These are phyloP conservation scores for Boletus sp. DNA, from an alignment of 1,284 basidiomycete genomes.

Conservation along the genomic window DNA sequence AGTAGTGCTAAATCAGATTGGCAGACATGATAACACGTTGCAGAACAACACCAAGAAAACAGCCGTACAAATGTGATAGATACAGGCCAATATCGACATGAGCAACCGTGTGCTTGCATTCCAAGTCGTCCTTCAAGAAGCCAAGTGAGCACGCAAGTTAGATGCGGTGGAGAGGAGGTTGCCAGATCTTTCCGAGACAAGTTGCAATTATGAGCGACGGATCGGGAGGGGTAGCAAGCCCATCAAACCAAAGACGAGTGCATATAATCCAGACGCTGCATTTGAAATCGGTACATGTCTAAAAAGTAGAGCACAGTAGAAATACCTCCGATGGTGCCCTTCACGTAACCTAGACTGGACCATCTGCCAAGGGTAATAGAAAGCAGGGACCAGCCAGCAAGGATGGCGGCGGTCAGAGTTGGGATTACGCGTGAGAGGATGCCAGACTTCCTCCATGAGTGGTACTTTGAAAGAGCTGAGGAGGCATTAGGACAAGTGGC, in stretches of 20 bases:
- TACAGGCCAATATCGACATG: conserved; percentile 9
- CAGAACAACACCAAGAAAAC: conserved; percentile 8
- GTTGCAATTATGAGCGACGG: conserved; percentile 30
- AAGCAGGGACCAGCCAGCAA: conserved; percentile 63
- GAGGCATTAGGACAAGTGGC: not conserved
- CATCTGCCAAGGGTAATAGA: conserved; percentile 59
- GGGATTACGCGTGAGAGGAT: conserved; percentile 57
- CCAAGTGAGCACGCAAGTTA: not conserved
- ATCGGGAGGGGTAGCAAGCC: conserved; percentile 64
- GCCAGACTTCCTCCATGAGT: conserved; percentile 58
- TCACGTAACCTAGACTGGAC: conserved; percentile 58
- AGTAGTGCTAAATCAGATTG: not conserved
- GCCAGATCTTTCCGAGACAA: not conserved
- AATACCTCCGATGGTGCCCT: conserved; percentile 61
- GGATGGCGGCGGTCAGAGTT: conserved; percentile 61
- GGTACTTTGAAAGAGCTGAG: conserved; percentile 44
- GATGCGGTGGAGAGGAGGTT: not conserved
- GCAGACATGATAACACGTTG: not conserved
- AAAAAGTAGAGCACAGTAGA: not conserved
- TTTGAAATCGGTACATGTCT: conserved; percentile 5
- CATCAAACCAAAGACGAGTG: conserved; percentile 62
- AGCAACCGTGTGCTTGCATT: conserved; percentile 10
- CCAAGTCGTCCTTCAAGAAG: conserved; percentile 3
- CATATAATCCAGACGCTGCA: conserved; percentile 62
- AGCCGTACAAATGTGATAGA: conserved; percentile 18